These are phyloP conservation scores for Kuraishia piskuri DNA, from an alignment of 805 yeast species.

Conservation along the genomic window DNA sequence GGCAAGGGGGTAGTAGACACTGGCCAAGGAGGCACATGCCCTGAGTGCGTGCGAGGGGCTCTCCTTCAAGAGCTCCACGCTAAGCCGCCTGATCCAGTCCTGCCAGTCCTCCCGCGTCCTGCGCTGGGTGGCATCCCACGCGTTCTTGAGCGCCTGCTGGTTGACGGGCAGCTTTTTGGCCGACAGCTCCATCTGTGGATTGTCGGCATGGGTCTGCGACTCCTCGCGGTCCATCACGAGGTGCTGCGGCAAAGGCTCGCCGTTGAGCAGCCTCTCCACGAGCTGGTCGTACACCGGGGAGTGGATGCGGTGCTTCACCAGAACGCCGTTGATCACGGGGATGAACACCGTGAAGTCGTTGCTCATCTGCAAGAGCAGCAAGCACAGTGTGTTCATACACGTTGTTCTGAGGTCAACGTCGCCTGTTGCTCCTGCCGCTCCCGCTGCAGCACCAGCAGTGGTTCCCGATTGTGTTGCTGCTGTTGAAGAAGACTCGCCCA, in stretches of 20 bases:
- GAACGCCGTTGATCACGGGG: slow-evolving; percentile 66
- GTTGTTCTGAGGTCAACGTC: slow-evolving; percentile 27
- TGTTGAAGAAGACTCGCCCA: slow-evolving; percentile 23
- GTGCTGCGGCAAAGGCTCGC: slow-evolving; percentile 80
- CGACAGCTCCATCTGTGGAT: slow-evolving; percentile 56
- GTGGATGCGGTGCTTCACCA: slow-evolving; percentile 55
- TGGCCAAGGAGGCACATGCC: slow-evolving; percentile 86
- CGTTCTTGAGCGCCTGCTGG: slow-evolving; percentile 56
- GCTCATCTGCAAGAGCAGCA: slow-evolving; percentile 73
- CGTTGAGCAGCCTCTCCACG: slow-evolving; percentile 66
- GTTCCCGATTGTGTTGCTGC: no score
- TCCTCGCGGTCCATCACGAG: slow-evolving; percentile 59
- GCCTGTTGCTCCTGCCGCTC: no score
- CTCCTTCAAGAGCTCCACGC: slow-evolving; percentile 80
- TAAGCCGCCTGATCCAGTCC: slow-evolving; percentile 87
- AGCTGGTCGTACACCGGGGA: slow-evolving; percentile 73
- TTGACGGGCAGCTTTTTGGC: slow-evolving; percentile 68
- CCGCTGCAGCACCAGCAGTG: no score
- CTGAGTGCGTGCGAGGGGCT: slow-evolving; percentile 92
- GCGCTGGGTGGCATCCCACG: slow-evolving; percentile 89
- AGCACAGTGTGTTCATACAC: slow-evolving; percentile 72
- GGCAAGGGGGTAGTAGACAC: slow-evolving; percentile 81
- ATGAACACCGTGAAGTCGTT: slow-evolving; percentile 78
- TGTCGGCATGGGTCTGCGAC: slow-evolving; percentile 30
- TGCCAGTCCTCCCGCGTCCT: slow-evolving; percentile 96